Base-by-base conservation (phyloP, 2,329 filamentous ascomycete species). In the Colletotrichum sp. region DNA sequence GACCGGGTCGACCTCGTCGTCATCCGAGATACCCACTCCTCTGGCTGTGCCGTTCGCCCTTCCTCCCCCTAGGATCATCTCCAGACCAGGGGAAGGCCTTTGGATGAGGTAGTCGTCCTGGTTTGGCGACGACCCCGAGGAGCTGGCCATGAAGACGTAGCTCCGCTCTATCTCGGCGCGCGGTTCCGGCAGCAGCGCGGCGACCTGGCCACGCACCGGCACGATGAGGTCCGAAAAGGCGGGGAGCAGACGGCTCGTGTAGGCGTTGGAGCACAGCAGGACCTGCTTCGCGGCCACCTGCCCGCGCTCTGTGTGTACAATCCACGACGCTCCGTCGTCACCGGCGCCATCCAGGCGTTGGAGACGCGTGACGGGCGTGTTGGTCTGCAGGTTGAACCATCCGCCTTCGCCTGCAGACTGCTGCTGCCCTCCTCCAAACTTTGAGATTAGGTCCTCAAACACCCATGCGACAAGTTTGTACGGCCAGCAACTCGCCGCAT, bases 381-480 rank as follows among this genome's bases (percentile, higher is more conserved):
- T 91, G 7, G 94, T 96, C 83, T 96, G 94, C 30, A 96, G 86
- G 79, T 96, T 96, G 80, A 96, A 92, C 62, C 70, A 26, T 12
- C 34, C 34, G 2, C 8, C 21, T 9, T 61, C 16, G 18, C 16
- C 12, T 13, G 18, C 21, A n/a, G 62, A 16, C 30, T 12, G 80
- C 82, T 36, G 43, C 55, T 3, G 81, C 84, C 3, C 58, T 34
- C 83, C 82, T 21, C 86, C 77, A 73, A 82, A 80, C 66, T 77
- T 78, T 32, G 72, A 77, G 2, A 91, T 80, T 0, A 95, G 88
- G 10, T 86, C 83, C 81, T 94, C 91, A 1, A 98, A 85, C 1
- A 96, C 88, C 84, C 92, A 93, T 2, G 92, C 87, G 3, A 98
- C 92, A 21, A 97, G 90, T 84, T 97, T 97, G 83, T 97, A 98